Conservation (phyloP, 257 asterid genomes). For the Nicotiana otophora region DNA sequence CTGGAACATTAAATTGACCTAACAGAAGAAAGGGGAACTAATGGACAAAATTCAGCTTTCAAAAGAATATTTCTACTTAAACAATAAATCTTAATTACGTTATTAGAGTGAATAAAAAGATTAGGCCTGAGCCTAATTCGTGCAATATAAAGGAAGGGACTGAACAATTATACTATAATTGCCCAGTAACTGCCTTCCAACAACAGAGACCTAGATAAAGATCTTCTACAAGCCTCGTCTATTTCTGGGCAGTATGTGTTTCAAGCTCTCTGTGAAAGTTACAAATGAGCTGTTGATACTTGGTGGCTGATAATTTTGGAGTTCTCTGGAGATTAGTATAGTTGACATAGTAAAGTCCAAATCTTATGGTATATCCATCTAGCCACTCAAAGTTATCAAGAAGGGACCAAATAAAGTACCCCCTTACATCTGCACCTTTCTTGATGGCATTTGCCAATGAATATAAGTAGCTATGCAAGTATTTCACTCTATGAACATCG, state of each 20-base stretch:
- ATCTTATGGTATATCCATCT: constrained; percentile 46
- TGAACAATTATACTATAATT: neutral
- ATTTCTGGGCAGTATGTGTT: neutral
- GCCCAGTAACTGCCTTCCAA: neutral
- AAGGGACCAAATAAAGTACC: constrained; percentile 66
- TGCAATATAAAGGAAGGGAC: neutral
- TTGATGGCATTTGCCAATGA: constrained; percentile 43
- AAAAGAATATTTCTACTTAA: constrained; percentile 7
- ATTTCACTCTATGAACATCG: constrained; percentile 43
- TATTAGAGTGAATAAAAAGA: neutral
- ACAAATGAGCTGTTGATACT: constrained; percentile 36
- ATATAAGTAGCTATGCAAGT: constrained; percentile 35
- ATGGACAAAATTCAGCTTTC: neutral
- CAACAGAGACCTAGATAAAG: neutral
- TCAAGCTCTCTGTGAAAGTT: constrained; percentile 13
- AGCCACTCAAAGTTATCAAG: constrained; percentile 79
- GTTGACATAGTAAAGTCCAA: constrained; percentile 50
- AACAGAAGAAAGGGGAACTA: neutral
- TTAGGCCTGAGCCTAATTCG: neutral
- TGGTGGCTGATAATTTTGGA: constrained; percentile 36
- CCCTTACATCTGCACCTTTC: constrained; percentile 69
- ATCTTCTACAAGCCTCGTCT: neutral
- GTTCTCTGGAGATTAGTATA: constrained; percentile 35
- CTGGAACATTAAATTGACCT: constrained; percentile 14
- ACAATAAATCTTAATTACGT: constrained; percentile 4